phyloP scores from a whole-genome alignment of 2,329 filamentous ascomycete species.

The Phialocephala sp. region DNA sequence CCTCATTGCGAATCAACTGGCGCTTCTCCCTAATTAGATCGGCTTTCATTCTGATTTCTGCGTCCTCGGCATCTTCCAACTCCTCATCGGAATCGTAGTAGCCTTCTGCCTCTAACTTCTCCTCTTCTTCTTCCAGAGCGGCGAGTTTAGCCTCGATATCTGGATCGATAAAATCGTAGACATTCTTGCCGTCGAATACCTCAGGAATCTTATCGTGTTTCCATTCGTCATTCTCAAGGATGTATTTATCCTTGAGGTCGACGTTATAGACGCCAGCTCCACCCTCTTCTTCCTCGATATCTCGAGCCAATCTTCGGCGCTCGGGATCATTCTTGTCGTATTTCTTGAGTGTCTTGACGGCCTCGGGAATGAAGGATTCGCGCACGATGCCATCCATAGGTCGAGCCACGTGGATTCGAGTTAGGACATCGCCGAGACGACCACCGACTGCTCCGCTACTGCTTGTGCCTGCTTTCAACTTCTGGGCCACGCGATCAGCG shows the following conservation, averaged over 20 bases:
- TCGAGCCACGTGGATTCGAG: conserved; percentile 95
- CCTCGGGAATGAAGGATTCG: conserved; percentile 89
- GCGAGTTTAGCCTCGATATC: conserved; percentile 94
- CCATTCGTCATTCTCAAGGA: conserved; percentile 89
- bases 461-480: conserved; percentile 89
- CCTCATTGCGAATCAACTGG: conserved; percentile 88
- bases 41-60: conserved; percentile 88
- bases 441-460: conserved; percentile 77
- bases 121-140: conserved; percentile 93
- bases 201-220: conserved; percentile 96
- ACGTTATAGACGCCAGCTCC: conserved; percentile 96
- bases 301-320: conserved; percentile 78
- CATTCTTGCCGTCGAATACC: conserved; percentile 92
- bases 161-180: conserved; percentile 95
- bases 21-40: conserved; percentile 96
- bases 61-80: conserved; percentile 86
- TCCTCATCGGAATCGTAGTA: conserved; percentile 87
- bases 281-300: conserved; percentile 89
- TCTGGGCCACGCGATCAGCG: conserved; percentile 91
- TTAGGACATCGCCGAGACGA: conserved; percentile 86
- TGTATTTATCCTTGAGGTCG: conserved; percentile 86
- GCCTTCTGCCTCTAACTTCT: conserved; percentile 86
- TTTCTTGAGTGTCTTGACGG: conserved; percentile 79
- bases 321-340: conserved; percentile 92
- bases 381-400: conserved; percentile 81